These are phyloP conservation scores for Bonnemaisonia californica DNA, from an alignment of 31 red algal genomes.

Conservation along the genomic window DNA sequence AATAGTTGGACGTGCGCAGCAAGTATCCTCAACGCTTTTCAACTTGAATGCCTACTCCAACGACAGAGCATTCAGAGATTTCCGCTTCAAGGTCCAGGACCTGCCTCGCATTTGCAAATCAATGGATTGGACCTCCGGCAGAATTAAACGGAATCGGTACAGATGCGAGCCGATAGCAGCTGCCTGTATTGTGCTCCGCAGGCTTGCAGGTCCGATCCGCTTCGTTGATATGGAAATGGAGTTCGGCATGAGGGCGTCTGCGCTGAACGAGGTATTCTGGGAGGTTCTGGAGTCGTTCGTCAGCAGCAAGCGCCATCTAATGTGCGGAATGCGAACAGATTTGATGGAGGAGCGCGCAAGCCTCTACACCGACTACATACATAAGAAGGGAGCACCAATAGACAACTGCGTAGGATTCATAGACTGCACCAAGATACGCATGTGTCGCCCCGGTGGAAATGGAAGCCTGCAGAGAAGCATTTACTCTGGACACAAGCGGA, in stretches of 20 bases:
- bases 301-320: neutral
- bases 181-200: no score
- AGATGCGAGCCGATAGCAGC: no score
- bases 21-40: no score
- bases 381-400: neutral
- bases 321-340: neutral
- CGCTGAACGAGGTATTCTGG: neutral
- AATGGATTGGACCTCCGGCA: no score
- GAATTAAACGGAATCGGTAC: no score
- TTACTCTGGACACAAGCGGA: slow-evolving; percentile 2
- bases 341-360: neutral
- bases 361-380: no score
- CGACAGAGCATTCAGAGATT: no score
- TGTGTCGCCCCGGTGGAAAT: slow-evolving; percentile 11
- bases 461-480: neutral
- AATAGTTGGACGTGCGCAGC: no score
- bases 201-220: no score
- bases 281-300: neutral
- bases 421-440: slow-evolving; percentile 19
- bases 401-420: slow-evolving; percentile 7
- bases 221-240: neutral
- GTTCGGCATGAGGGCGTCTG: neutral
- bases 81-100: no score
- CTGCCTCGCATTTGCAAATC: no score
- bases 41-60: no score